Evolutionary conservation across 139 green algal species (phyloP).

Genomic region (Coelastrella sp.): DNA sequence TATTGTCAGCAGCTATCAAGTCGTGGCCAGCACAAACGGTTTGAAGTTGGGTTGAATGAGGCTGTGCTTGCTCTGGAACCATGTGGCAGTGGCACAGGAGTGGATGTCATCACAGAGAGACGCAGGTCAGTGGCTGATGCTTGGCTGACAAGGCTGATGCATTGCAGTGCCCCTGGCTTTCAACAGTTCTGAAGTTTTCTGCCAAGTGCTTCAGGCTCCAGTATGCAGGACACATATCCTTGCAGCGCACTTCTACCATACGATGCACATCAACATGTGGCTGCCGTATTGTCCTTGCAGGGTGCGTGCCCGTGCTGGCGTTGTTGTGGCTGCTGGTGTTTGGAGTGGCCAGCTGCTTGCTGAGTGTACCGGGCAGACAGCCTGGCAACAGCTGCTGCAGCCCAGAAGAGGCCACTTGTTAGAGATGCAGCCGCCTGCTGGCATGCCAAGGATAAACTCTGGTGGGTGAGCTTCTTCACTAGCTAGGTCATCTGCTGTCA

Average conservation of each 20-base stretch:
- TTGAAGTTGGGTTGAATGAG: conserved; percentile 45
- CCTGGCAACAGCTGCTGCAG: conserved; percentile 66
- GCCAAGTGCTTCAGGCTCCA: background rate
- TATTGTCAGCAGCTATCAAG: conserved; percentile 49
- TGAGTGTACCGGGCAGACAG: conserved; percentile 39
- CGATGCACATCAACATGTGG: background rate
- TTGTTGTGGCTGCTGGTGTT: conserved; percentile 78
- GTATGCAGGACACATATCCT: background rate
- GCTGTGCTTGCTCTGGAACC: conserved; percentile 44
- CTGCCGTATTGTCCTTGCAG: conserved; percentile 19
- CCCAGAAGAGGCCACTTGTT: conserved; percentile 78
- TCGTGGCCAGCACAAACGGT: background rate
- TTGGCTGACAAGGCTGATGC: background rate
- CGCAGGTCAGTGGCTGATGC: conserved; percentile 12
- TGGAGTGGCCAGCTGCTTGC: conserved; percentile 73
- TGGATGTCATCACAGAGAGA: background rate
- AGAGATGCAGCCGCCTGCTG: conserved; percentile 61
- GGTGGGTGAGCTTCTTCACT: background rate
- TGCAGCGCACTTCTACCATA: background rate
- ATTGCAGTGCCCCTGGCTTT: background rate
- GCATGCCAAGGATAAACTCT: conserved; percentile 57
- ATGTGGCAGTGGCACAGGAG: background rate
- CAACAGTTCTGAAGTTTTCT: background rate
- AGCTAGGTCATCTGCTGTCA: background rate
- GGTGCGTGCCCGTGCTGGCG: conserved; percentile 49